phyloP scores from a whole-genome alignment of 345 rosid species.

The Cardamine chenopodiifolia region DNA sequence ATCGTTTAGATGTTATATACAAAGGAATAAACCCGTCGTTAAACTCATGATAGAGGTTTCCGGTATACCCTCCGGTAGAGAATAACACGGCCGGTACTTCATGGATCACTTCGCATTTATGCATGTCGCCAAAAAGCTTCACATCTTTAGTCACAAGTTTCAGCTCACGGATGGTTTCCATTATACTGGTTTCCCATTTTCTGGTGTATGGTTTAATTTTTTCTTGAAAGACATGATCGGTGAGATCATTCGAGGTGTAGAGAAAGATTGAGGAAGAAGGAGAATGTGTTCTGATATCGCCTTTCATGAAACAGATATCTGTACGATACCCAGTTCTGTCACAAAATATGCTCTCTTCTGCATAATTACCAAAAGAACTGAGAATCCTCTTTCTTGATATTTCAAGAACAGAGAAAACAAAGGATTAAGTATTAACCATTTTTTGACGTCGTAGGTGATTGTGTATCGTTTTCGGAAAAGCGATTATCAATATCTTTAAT shows the following conservation, averaged over 20 bases:
- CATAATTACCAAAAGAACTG: background rate
- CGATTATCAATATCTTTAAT: conserved; percentile 25
- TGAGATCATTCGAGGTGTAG: conserved; percentile 42
- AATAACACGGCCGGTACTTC: conserved; percentile 72
- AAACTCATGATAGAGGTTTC: conserved; percentile 84
- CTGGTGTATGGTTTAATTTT: conserved; percentile 76
- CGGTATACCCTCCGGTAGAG: conserved; percentile 85
- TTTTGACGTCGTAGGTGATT: conserved; percentile 19
- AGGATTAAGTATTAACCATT: conserved; percentile 28
- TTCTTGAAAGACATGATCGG: conserved; percentile 41
- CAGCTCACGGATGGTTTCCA: conserved; percentile 68
- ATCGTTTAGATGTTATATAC: conserved; percentile 74
- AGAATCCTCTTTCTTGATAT: conserved; percentile 15
- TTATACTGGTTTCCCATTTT: conserved; percentile 77
- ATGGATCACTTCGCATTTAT: conserved; percentile 61
- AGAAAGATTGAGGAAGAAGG: conserved; percentile 66
- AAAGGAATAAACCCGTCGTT: conserved; percentile 82
- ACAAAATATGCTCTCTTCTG: conserved; percentile 51
- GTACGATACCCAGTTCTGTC: conserved; percentile 69
- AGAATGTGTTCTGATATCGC: conserved; percentile 72
- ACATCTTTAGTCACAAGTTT: conserved; percentile 51
- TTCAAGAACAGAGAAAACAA: conserved; percentile 15
- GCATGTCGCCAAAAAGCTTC: conserved; percentile 24
- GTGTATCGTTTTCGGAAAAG: conserved; percentile 9
- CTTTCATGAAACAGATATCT: conserved; percentile 77